Evolutionary conservation across 352 stramenopile genomes (phyloP), one percentile per base, ranked within the genome.

Genomic region (Phytophthora meadii): DNA sequence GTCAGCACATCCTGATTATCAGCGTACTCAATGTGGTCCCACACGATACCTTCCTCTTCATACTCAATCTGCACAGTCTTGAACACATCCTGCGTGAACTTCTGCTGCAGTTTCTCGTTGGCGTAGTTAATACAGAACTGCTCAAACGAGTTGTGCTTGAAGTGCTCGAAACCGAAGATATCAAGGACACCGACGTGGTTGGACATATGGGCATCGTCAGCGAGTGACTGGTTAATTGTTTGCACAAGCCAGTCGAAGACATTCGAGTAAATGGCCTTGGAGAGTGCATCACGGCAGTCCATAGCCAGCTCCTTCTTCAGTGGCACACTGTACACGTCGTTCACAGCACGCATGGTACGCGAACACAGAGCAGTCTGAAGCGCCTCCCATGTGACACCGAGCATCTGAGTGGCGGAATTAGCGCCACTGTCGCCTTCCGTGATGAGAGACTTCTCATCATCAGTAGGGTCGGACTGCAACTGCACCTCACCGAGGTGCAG

Each of bases 101-200:
- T 95, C 56, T 97, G 91, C 68, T 97, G 91, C n/a, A 97, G 81
- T 63, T 97, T 97, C 49, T 97, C 91, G 69, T 97, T 97, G 39
- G 86, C 88, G 60, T 90, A 97, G 78, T 97, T 97, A 60, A 97
- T 97, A 47, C 90, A 97, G 28, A 97, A 89, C 65, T 98, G 94
- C 76, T 98, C 94, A 52, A 98, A 98, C 53, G 90, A 96, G 77
- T 97, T 97, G 77, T 95, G 87, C 62, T 97, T 96, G 79, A 99
- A 99, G 71, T 97, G 97, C 81, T 99, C 97, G 68, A 99, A 99
- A 47, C 97, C 97, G 68, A 99, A 99, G 68, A 99, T 99, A 90
- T 99, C 97, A 52, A 99, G 79, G 45, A 99, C 94, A 48, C 97
- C 97, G 37, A 98, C 95, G 40, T 93, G 82, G 60, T 95, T 89